phyloP scores from a whole-genome alignment of 2,329 filamentous ascomycete genomes.

The Colletotrichum chrysophilum region DNA sequence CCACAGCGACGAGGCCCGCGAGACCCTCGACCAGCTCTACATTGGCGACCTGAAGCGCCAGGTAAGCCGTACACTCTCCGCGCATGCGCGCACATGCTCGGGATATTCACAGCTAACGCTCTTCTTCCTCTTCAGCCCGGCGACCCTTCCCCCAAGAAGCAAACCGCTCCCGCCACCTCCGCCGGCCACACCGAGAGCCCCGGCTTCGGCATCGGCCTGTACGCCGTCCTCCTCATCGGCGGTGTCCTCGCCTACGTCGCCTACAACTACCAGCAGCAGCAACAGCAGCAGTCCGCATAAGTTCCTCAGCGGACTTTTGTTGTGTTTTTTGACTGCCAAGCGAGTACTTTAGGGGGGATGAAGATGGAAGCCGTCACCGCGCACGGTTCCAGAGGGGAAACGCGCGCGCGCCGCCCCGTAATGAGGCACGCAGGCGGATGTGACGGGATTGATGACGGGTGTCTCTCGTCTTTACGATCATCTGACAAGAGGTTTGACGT shows the following conservation, averaged over 20 bases:
- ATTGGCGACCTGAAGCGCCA: constrained; percentile 81
- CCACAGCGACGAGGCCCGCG: constrained; percentile 97
- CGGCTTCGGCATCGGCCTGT: constrained; percentile 78
- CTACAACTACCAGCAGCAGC: constrained; percentile 83
- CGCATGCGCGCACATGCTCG: background rate
- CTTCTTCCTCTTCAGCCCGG: constrained; percentile 59
- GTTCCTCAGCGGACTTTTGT: background rate
- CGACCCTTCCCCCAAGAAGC: constrained; percentile 75
- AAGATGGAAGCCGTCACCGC: background rate
- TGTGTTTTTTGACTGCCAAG: background rate
- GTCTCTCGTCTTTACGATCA: background rate
- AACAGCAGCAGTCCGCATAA: constrained; percentile 38
- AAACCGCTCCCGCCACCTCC: constrained; percentile 53
- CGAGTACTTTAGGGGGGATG: background rate
- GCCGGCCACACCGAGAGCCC: constrained; percentile 52
- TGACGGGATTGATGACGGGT: background rate
- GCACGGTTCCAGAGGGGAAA: background rate
- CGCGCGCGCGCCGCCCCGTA: background rate
- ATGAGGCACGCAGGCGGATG: background rate
- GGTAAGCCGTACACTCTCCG: constrained; percentile 55
- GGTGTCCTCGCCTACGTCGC: constrained; percentile 78
- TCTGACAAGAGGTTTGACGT: background rate
- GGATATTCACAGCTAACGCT: constrained; percentile 25
- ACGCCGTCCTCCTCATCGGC: constrained; percentile 80
- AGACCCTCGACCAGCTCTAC: constrained; percentile 81